Evolutionary conservation across 495 filamentous ascomycete genomes (phyloP).

Genomic region (Aspergillus avenaceus): DNA sequence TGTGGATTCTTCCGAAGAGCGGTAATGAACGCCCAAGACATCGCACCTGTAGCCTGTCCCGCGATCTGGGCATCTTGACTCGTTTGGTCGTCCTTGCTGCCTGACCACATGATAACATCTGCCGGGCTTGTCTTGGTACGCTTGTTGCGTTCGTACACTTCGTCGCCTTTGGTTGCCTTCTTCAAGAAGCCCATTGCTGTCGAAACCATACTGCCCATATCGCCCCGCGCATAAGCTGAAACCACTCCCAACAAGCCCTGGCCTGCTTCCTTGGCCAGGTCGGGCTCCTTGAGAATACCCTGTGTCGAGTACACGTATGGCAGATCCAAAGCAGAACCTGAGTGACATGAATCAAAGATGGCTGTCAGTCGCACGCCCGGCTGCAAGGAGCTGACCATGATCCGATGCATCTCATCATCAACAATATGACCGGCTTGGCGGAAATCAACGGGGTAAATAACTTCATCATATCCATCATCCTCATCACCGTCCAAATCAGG

Average conservation of each 20-base stretch:
- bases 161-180: constrained; percentile 82
- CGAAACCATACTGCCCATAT: constrained; percentile 76
- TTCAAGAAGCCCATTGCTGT: constrained; percentile 87
- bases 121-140: constrained; percentile 91
- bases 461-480: constrained; percentile 94
- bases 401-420: constrained; percentile 97
- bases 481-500: constrained; percentile 92
- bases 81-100: constrained; percentile 94
- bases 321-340: constrained; percentile 90
- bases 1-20: constrained; percentile 95
- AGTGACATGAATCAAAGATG: constrained; percentile 99
- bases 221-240: constrained; percentile 83
- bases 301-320: constrained; percentile 96
- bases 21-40: constrained; percentile 96
- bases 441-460: constrained; percentile 97
- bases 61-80: constrained; percentile 61
- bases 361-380: constrained; percentile 89
- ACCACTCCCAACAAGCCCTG: constrained; percentile 89
- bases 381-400: constrained; percentile 82
- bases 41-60: constrained; percentile 90
- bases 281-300: constrained; percentile 96
- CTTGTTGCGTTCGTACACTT: constrained; percentile 71
- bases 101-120: constrained; percentile 97
- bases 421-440: constrained; percentile 86
- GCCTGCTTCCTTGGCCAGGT: constrained; percentile 95